A percentile compares a stretch with the other conserved stretches of the same genome.
Conservation (phyloP, 306 rosid genomes). For the Trichosanthes cucumerina region DNA sequence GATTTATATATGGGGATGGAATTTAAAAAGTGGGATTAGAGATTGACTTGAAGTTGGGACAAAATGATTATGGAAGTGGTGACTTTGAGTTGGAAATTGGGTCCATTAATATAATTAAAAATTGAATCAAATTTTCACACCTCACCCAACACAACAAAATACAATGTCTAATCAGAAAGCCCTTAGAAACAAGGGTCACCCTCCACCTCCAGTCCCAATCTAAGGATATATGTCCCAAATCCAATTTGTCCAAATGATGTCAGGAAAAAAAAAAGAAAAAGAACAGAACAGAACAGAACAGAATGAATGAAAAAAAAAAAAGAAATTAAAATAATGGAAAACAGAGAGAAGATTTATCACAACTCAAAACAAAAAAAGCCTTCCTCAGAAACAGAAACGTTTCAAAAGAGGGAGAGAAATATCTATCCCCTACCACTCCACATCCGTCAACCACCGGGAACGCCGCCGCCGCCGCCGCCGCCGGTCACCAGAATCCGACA, state of each 20-base stretch:
- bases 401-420: background rate
- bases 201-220: background rate
- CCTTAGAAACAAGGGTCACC: background rate
- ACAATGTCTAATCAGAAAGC: background rate
- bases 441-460: background rate
- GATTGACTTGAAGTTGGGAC: constrained; percentile 9
- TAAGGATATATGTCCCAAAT: background rate
- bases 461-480: background rate
- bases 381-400: background rate
- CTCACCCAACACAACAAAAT: background rate
- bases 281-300: too few relatives aligned
- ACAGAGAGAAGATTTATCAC: background rate
- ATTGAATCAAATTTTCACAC: background rate
- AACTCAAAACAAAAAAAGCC: background rate
- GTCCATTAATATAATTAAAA: constrained; percentile 4
- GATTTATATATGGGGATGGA: background rate
- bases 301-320: background rate
- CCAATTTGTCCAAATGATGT: constrained; percentile 6
- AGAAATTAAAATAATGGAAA: background rate
- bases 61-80: constrained; percentile 4
- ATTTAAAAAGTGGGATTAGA: background rate
- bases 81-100: constrained; percentile 7
- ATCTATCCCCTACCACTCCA: background rate
- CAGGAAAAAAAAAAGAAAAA: background rate
- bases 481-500: background rate